Percentiles rank a stretch among this genome's conserved stretches.
phyloP scores from a whole-genome alignment of 2,329 filamentous ascomycete genomes.

The Pseudonectria buxi region DNA sequence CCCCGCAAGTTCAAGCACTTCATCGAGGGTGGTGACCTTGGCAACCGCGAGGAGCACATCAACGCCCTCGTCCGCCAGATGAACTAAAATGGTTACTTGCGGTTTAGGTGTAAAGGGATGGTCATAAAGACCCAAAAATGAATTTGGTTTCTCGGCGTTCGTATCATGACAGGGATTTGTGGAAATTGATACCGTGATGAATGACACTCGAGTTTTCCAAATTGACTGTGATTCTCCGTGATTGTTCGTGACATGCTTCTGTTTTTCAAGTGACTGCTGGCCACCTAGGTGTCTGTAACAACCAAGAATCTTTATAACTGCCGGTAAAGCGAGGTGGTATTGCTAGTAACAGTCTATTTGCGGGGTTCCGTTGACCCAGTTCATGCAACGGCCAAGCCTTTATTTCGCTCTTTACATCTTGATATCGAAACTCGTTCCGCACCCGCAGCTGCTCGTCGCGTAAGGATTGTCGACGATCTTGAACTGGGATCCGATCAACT shows the following conservation, averaged over 20 bases:
- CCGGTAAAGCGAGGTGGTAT: too few species aligned
- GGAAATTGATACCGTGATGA: constrained; percentile 36
- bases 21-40: constrained; percentile 96
- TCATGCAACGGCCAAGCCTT: too few species aligned
- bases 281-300: too few species aligned
- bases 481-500: constrained; percentile 84
- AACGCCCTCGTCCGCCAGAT: constrained; percentile 94
- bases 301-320: too few species aligned
- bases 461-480: constrained; percentile 91
- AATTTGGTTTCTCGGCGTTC: constrained; percentile 36
- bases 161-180: constrained; percentile 31
- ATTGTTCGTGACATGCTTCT: not conserved
- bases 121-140: constrained; percentile 27
- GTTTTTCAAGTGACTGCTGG: too few species aligned
- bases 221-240: constrained; percentile 13
- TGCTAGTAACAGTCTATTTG: too few species aligned
- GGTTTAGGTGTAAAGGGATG: constrained; percentile 19
- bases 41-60: constrained; percentile 98
- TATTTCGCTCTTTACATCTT: constrained; percentile 44
- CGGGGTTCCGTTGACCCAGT: too few species aligned
- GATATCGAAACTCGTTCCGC: constrained; percentile 96
- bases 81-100: constrained; percentile 60
- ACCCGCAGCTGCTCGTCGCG: constrained; percentile 91
- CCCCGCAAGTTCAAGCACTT: constrained; percentile 98
- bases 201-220: constrained; percentile 34